phyloP scores from a whole-genome alignment of 2,329 filamentous ascomycete species.

The Zopfia rhizophila region DNA sequence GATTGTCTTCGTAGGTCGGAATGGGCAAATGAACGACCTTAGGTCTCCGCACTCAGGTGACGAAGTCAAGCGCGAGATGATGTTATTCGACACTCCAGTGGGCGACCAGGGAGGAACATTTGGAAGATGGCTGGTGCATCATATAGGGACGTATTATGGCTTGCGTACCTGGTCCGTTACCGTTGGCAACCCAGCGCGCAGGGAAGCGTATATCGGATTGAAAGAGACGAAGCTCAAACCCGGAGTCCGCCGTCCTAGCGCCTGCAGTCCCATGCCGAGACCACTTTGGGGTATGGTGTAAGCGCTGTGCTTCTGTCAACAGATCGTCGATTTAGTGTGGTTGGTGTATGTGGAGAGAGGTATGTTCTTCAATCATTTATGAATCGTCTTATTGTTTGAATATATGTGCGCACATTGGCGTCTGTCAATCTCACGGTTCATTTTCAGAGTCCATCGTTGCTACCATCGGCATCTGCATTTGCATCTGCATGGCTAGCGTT shows the following conservation, averaged over 20 bases:
- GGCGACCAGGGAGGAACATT: slow-evolving; percentile 82
- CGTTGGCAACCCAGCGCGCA: slow-evolving; percentile 73
- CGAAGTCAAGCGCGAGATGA: slow-evolving; percentile 68
- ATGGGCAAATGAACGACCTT: slow-evolving; percentile 71
- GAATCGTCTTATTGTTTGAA: too few species aligned
- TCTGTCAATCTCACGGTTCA: neutral
- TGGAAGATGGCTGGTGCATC: slow-evolving; percentile 92
- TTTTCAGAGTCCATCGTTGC: slow-evolving; percentile 1
- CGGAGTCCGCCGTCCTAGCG: slow-evolving; percentile 17
- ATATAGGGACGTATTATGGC: slow-evolving; percentile 92
- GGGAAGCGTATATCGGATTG: slow-evolving; percentile 85
- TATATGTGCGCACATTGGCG: slow-evolving; percentile 7
- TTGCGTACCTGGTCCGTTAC: slow-evolving; percentile 84
- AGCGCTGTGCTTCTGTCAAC: slow-evolving; percentile 3
- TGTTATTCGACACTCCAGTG: slow-evolving; percentile 83
- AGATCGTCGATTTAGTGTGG: neutral
- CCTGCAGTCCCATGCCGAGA: slow-evolving; percentile 42
- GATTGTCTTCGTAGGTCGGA: slow-evolving; percentile 86
- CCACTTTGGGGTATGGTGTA: slow-evolving; percentile 50
- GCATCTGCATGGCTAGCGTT: slow-evolving; percentile 15
- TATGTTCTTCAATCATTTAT: neutral
- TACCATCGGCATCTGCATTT: slow-evolving; percentile 16
- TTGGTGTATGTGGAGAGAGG: slow-evolving; percentile 1
- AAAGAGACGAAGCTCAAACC: slow-evolving; percentile 57
- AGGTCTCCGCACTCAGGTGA: slow-evolving; percentile 60